Base-by-base conservation (phyloP, 768 basidiomycete genomes). In the Pisolithus microcarpus region DNA sequence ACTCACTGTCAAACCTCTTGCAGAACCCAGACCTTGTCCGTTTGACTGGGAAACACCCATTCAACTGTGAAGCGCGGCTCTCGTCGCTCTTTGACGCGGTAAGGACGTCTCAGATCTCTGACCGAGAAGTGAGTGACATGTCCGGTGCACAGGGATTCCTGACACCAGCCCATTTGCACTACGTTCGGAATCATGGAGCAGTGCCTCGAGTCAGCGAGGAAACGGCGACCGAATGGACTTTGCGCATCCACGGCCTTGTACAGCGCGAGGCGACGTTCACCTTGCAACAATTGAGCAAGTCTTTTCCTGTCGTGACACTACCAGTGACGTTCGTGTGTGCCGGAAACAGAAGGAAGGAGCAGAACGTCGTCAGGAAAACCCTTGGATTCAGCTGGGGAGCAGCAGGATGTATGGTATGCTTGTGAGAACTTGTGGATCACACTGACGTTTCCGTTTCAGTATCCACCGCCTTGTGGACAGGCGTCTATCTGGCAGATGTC, bases 321-420 rank as follows among this genome's bases (percentile, higher is more conserved):
- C 82, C 82, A 4, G 70, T 83, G 18, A 84, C 82, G 0, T 61
- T 84, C 10, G 77, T 78, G 3, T 84, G 82, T 54, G 82, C 82
- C 2, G 82, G 82, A 1, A 84, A 84, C 60, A 65, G 82, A 2
- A 67, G 82, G 24, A 84, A 82, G 59, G 82, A 85, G 57, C 82
- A 84, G 59, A 85, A 85, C 56, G 65, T 80, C 43, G 72, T 82
- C 30, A 70, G 69, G 15, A 77, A 82, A 60, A 72, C 74, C 7
- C 70, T 81, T 1, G 80, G 80, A 0, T 81, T 81, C 56, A 68
- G 61, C 18, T 81, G 80, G 80, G 79, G 80, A 7, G 68, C 76
- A 3, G 77, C 65, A 3, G 77, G 72, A 43, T 51, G 65, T 76
- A 45, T n/a, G 48, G 4, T 30, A 48, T 21, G n/a, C 28, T 1